A percentile compares a stretch with the other conserved stretches of the same genome.
Evolutionary conservation across 805 yeast species (phyloP).

Genomic region (Candida railenensis): DNA sequence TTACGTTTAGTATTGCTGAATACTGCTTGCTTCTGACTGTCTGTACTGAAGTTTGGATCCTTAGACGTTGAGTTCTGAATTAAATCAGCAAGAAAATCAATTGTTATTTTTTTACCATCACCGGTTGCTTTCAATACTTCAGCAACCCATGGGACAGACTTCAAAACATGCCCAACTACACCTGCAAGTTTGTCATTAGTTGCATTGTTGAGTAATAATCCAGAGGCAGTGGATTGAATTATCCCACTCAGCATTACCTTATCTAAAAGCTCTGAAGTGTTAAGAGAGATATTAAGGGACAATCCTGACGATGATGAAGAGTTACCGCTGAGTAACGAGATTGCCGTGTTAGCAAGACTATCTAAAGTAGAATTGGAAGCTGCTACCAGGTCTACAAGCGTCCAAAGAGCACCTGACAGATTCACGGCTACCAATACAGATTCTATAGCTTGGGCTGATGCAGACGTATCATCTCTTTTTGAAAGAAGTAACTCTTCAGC

Average conservation of each 20-base stretch:
- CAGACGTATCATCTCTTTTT: constrained; percentile 4
- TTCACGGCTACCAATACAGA: constrained; percentile 17
- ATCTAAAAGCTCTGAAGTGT: constrained; percentile 20
- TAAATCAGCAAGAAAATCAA: constrained; percentile 28
- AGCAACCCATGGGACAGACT: constrained; percentile 28
- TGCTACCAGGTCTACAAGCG: constrained; percentile 26
- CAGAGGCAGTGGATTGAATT: constrained; percentile 20
- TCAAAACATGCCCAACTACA: constrained; percentile 24
- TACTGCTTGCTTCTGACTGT: constrained; percentile 5
- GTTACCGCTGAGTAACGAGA: constrained; percentile 12
- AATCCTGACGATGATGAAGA: constrained; percentile 9
- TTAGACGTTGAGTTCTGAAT: constrained; percentile 28
- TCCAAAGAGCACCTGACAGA: constrained; percentile 23
- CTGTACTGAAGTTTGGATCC: constrained; percentile 19
- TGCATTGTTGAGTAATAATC: constrained; percentile 27
- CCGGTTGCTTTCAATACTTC: constrained; percentile 32
- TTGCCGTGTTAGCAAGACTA: constrained; percentile 21
- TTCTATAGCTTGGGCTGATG: constrained; percentile 1
- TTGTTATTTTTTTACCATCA: constrained; percentile 26
- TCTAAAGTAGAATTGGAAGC: constrained; percentile 27
- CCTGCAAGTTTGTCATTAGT: constrained; percentile 25
- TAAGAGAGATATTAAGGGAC: constrained; percentile 19
- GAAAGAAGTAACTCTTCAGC: not conserved
- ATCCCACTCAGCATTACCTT: constrained; percentile 26
- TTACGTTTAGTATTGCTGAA: constrained; percentile 3